Base-by-base conservation (phyloP, 2,329 filamentous ascomycete species). In the Sporothrix sp. region DNA sequence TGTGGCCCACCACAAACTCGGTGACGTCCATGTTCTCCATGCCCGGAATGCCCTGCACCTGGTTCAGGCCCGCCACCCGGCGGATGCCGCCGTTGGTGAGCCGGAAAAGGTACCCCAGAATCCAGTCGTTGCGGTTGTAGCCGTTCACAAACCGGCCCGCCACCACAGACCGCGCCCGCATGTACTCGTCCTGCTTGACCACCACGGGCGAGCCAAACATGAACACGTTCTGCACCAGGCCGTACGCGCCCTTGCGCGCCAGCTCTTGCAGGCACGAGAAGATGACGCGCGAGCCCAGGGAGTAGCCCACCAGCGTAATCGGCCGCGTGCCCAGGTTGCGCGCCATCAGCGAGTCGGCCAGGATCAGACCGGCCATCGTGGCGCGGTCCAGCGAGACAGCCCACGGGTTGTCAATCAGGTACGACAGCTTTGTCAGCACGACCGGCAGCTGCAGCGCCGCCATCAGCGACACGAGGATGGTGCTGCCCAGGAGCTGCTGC, bases 391-490 rank as follows among this genome's bases (percentile, higher is more conserved):
- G 78, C 1, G 93, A 97, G n/a, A 96, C 90, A 23, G 85, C 88
- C 93, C 93, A 98, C 0, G 93, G 93, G 62, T 98, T 98, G 66
- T 98, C 93, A 58, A 98, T 96, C 18, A 98, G 76, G 62, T 98
- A 98, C 1, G 91, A 82, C 9, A 98, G 78, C 64, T 98, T 98
- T 0, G 91, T 90, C 39, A 98, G 71, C 25, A 96, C 84, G 37
- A 98, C 79, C 2, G 93, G 93, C n/a, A 96, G 71, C 64, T 94
- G 88, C 47, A 98, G 72, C 30, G 90, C 89, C 36, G 90, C 85
- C 91, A 98, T 97, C 28, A 98, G 73, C 58, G 84, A 81, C 48
- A 90, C 81, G 14, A 98, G 72, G 48, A 98, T 84, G 0, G 93
- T 97, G 62, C 81, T 93, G 38, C 87, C 93, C 11, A 98, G 75